Evolutionary conservation across 257 asterid genomes (phyloP).

Genomic region (Striga asiatica): DNA sequence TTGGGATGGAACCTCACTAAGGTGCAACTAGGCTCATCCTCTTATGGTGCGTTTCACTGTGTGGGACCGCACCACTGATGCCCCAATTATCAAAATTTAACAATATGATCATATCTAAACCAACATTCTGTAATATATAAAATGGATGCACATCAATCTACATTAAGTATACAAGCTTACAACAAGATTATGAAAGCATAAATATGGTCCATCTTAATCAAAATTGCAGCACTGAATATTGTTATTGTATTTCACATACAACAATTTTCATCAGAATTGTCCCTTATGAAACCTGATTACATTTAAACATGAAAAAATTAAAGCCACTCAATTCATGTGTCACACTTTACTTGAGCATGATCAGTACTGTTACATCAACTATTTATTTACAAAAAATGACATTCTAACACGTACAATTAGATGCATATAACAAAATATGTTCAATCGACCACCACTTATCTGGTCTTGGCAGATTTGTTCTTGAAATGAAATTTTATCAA

Average conservation of each 20-base stretch:
- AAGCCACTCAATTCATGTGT: background rate
- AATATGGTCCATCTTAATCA: background rate
- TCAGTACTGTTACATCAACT: background rate
- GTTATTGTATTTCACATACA: background rate
- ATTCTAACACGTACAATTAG: background rate
- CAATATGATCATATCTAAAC: no score
- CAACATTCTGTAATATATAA: no score
- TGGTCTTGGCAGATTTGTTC: background rate
- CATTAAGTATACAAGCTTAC: no score
- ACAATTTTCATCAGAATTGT: no score
- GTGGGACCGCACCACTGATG: no score
- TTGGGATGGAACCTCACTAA: no score
- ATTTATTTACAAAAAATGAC: background rate
- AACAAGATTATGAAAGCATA: no score
- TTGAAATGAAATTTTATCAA: background rate
- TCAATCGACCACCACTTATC: background rate
- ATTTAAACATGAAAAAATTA: background rate
- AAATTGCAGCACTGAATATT: background rate
- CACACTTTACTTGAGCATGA: background rate
- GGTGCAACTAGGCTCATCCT: no score
- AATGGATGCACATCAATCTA: no score
- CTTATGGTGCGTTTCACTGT: no score
- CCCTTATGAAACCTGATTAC: background rate
- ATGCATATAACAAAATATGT: constrained; percentile 6
- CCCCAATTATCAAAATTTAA: no score